These are phyloP conservation scores for Hypoxylon sp. DNA, from an alignment of 2,329 filamentous ascomycete genomes.

Conservation along the genomic window DNA sequence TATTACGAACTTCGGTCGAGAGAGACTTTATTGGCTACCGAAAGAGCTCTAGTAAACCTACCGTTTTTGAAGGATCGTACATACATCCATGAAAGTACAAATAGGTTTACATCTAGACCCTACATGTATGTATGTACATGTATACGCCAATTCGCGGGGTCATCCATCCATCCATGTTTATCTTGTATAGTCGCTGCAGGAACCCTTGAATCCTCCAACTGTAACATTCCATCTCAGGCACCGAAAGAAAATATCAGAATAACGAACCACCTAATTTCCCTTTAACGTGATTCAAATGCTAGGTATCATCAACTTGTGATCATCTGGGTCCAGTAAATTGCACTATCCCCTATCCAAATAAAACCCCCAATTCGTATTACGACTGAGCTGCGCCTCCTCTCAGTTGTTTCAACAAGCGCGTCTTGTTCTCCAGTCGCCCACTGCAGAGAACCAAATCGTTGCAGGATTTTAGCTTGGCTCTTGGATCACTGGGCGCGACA, in stretches of 20 bases:
- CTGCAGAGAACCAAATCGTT: conserved; percentile 21
- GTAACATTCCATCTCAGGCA: conserved; percentile 21
- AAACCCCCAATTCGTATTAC: conserved; percentile 41
- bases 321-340: conserved; percentile 33
- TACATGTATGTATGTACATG: not conserved
- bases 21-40: conserved; percentile 31
- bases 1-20: conserved; percentile 19
- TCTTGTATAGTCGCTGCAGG: conserved; percentile 12
- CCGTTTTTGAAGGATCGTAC: conserved; percentile 18
- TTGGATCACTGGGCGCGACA: conserved; percentile 25
- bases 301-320: conserved; percentile 20
- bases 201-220: conserved; percentile 27
- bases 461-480: conserved; percentile 27
- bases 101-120: not conserved
- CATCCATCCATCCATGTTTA: not conserved
- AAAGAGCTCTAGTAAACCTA: conserved; percentile 16
- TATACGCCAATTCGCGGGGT: conserved; percentile 17
- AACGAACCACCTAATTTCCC: conserved; percentile 35
- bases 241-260: conserved; percentile 7
- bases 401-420: conserved; percentile 40
- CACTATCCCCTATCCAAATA: conserved; percentile 17
- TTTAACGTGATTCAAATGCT: conserved; percentile 26
- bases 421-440: conserved; percentile 23
- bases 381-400: conserved; percentile 40
- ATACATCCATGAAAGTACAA: not conserved